Evolutionary conservation across 306 rosid genomes (phyloP).

Genomic region (Rosa chinensis): DNA sequence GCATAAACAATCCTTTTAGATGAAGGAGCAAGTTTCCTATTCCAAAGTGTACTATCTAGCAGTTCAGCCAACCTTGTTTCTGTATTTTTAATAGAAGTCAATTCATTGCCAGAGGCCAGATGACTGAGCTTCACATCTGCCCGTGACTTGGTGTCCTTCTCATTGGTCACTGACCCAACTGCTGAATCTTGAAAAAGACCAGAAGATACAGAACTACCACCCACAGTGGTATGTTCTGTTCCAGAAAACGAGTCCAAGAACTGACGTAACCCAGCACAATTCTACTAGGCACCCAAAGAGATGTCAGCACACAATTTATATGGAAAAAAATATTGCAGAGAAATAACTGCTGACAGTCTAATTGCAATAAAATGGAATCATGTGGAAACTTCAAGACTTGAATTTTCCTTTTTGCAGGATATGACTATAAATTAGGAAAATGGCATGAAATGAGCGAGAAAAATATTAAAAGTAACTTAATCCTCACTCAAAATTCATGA

Average conservation of each 20-base stretch:
- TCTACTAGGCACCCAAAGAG: conserved; percentile 50
- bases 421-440: background rate
- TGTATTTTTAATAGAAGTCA: conserved; percentile 51
- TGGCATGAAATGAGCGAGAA: background rate
- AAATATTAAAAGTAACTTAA: background rate
- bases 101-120: conserved; percentile 61
- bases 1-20: conserved; percentile 97
- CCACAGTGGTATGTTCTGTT: conserved; percentile 61
- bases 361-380: background rate
- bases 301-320: conserved; percentile 1
- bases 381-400: background rate
- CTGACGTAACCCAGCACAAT: conserved; percentile 92
- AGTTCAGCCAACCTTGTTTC: conserved; percentile 96
- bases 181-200: conserved; percentile 52
- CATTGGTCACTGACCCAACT: conserved; percentile 47
- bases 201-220: conserved; percentile 38
- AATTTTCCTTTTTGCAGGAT: background rate
- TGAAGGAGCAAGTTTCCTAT: conserved; percentile 95
- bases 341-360: conserved; percentile 6
- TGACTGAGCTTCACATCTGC: conserved; percentile 93
- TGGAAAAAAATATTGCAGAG: background rate
- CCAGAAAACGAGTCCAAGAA: conserved; percentile 96
- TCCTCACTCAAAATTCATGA: background rate
- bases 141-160: conserved; percentile 68
- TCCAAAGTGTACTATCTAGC: conserved; percentile 95